phyloP scores from a whole-genome alignment of 768 basidiomycete species.

The Epithele typhae region DNA sequence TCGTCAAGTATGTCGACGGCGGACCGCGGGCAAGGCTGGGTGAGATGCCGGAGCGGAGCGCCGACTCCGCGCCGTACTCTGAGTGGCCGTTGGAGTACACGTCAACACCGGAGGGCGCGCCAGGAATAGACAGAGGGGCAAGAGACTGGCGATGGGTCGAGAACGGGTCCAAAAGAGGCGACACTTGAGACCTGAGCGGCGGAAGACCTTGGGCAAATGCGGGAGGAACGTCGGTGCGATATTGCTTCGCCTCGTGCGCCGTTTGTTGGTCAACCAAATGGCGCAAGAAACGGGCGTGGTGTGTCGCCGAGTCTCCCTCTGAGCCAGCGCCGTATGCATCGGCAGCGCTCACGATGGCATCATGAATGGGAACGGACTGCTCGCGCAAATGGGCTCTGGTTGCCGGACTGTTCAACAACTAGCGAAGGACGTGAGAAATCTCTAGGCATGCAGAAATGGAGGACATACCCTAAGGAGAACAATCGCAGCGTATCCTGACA shows the following conservation, averaged over 20 bases:
- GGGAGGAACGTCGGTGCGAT: neutral
- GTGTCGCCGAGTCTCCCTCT: slow-evolving; percentile 62
- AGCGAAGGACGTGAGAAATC: neutral
- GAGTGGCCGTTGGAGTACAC: neutral
- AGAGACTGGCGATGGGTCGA: slow-evolving; percentile 1
- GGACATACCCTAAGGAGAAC: slow-evolving; percentile 64
- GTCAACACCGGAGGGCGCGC: neutral
- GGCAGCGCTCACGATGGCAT: slow-evolving; percentile 62
- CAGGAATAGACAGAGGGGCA: slow-evolving; percentile 4
- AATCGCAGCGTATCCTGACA: slow-evolving; percentile 84
- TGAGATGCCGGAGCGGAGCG: neutral
- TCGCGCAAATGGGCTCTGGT: slow-evolving; percentile 28
- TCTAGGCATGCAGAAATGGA: too few species aligned
- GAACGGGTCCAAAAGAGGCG: neutral
- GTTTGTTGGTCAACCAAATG: too few species aligned
- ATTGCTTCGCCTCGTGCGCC: too few species aligned
- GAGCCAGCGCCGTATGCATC: slow-evolving; percentile 63
- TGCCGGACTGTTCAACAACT: slow-evolving; percentile 69
- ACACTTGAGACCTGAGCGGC: neutral
- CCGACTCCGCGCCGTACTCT: neutral
- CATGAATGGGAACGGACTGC: slow-evolving; percentile 58
- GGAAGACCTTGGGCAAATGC: slow-evolving; percentile 9
- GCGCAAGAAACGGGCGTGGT: slow-evolving; percentile 77
- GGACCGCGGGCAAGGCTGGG: neutral
- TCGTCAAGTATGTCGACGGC: neutral